Percentiles rank a stretch among this genome's conserved stretches.
These are phyloP conservation scores for Ustanciosporium gigantosporum DNA, from an alignment of 1,284 basidiomycete genomes.

Conservation along the genomic window DNA sequence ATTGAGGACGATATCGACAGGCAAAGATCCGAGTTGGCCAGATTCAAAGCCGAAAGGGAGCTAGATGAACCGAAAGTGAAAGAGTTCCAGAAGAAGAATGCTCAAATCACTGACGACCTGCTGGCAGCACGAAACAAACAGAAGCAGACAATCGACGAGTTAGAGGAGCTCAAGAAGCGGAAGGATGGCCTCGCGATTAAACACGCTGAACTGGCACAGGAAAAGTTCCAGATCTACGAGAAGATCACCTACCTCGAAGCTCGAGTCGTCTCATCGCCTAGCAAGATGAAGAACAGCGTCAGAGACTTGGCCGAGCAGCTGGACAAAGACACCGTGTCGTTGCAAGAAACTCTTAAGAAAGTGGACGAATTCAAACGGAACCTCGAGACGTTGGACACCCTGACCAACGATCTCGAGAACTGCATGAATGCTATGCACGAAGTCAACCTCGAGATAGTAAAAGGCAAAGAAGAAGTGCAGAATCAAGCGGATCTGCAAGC, in stretches of 20 bases:
- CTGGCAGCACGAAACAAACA: conserved; percentile 42
- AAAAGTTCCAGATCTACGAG: conserved; percentile 44
- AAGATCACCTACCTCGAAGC: conserved; percentile 52
- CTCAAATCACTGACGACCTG: conserved; percentile 78
- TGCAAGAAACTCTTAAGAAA: conserved; percentile 76
- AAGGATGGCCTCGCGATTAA: conserved; percentile 34
- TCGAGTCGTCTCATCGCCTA: conserved; percentile 42
- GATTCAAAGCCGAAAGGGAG: conserved; percentile 61
- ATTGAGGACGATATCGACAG: conserved; percentile 67
- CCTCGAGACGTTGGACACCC: conserved; percentile 37
- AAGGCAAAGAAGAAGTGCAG: conserved; percentile 38
- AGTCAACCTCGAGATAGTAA: conserved; percentile 45
- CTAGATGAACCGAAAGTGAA: conserved; percentile 70
- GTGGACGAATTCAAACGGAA: conserved; percentile 62
- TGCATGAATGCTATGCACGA: conserved; percentile 46
- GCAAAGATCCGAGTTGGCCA: conserved; percentile 65
- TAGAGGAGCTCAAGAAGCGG: conserved; percentile 43
- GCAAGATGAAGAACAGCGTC: conserved; percentile 43
- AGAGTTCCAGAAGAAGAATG: conserved; percentile 72
- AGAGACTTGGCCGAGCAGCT: conserved; percentile 66
- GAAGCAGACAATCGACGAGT: conserved; percentile 37
- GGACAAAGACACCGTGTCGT: conserved; percentile 70
- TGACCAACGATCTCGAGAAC: conserved; percentile 36
- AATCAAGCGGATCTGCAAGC: conserved; percentile 31
- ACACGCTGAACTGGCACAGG: conserved; percentile 44